These are phyloP conservation scores for Gonium pectorale DNA, from an alignment of 139 green algal species.

Conservation along the genomic window DNA sequence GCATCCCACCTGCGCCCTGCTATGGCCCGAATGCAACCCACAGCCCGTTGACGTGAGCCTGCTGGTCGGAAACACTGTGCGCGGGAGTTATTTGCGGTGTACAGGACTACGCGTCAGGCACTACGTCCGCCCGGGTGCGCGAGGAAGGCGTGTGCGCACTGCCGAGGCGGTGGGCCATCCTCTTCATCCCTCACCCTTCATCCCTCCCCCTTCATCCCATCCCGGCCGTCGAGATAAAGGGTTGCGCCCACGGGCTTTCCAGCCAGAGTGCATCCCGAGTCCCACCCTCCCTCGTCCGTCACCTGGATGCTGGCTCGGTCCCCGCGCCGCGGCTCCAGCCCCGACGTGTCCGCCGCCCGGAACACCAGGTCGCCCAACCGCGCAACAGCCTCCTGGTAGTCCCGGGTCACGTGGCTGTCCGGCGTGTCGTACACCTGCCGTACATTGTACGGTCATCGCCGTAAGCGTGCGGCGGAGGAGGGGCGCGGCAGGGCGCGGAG, in stretches of 20 bases:
- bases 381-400: constrained; percentile 86
- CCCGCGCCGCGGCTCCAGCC: constrained; percentile 77
- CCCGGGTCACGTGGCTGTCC: constrained; percentile 90
- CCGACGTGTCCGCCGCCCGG: constrained; percentile 89
- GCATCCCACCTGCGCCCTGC: no score
- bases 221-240: no score
- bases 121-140: no score
- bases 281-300: neutral
- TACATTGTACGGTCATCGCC: neutral
- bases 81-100: no score
- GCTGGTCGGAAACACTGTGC: no score
- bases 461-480: neutral
- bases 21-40: no score
- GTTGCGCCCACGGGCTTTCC: no score
- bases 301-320: constrained; percentile 66
- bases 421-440: constrained; percentile 90
- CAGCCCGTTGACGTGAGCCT: no score
- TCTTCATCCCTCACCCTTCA: neutral
- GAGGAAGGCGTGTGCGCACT: no score
- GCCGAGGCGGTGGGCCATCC: no score
- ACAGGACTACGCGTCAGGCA: no score
- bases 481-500: neutral
- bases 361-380: constrained; percentile 89
- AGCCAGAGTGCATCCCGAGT: no score
- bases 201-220: neutral